A percentile compares a stretch with the other conserved stretches of the same genome.
Evolutionary conservation across 2,329 filamentous ascomycete species (phyloP).

Genomic region (Phaeosphaeria sp.): DNA sequence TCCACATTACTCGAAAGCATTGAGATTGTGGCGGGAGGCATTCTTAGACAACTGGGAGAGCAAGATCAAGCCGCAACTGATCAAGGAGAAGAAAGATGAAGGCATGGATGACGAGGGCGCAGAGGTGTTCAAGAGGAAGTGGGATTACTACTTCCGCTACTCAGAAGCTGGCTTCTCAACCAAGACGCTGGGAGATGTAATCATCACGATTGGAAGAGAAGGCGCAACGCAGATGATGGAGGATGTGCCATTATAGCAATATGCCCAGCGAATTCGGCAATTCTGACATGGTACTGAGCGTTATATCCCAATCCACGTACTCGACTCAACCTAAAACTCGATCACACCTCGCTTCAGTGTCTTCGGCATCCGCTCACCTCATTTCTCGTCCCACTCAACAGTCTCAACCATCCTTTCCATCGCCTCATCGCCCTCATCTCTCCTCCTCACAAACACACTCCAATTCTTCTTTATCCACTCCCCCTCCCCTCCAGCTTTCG

Average conservation of each 20-base stretch:
- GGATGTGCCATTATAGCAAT: slow-evolving; percentile 68
- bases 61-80: slow-evolving; percentile 66
- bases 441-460: slow-evolving; percentile 28
- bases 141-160: slow-evolving; percentile 81
- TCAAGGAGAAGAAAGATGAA: slow-evolving; percentile 65
- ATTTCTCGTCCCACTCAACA: not conserved
- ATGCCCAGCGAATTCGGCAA: too few relatives aligned
- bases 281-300: not conserved
- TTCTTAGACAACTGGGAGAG: slow-evolving; percentile 69
- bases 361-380: not conserved
- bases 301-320: not conserved
- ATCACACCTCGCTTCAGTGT: too few relatives aligned
- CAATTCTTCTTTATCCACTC: slow-evolving; percentile 30
- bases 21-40: slow-evolving; percentile 71
- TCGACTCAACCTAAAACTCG: too few relatives aligned
- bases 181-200: slow-evolving; percentile 75
- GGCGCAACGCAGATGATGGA: slow-evolving; percentile 73
- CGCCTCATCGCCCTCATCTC: slow-evolving; percentile 26
- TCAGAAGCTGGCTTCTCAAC: slow-evolving; percentile 76
- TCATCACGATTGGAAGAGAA: slow-evolving; percentile 73
- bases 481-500: slow-evolving; percentile 29
- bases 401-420: slow-evolving; percentile 27
- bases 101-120: slow-evolving; percentile 68
- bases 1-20: slow-evolving; percentile 73
- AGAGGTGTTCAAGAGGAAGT: slow-evolving; percentile 73